Conservation (phyloP, 2,329 filamentous ascomycete species). For the Pseudogymnoascus sp. region DNA sequence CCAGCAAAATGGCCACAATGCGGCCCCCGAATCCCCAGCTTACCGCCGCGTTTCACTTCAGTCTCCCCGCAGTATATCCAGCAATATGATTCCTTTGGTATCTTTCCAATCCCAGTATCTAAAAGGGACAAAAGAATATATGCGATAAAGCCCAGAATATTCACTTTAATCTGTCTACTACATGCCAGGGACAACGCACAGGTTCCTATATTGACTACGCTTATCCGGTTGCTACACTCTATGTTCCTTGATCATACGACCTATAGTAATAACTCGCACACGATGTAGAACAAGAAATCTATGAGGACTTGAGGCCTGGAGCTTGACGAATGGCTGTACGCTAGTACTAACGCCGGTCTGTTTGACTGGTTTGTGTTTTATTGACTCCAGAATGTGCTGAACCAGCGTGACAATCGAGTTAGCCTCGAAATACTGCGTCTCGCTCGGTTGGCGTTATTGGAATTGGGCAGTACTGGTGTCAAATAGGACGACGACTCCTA, state of each 20-base stretch:
- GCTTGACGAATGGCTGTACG: not conserved
- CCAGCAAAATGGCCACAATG: not conserved
- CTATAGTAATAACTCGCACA: not conserved
- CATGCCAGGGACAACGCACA: not conserved
- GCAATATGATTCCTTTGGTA: not conserved
- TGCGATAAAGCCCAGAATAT: not conserved
- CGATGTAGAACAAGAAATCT: not conserved
- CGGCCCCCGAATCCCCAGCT: not conserved
- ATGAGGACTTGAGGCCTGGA: not conserved
- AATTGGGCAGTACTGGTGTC: not conserved
- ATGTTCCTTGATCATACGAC: not conserved
- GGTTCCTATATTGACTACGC: not conserved
- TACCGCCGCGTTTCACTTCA: not conserved
- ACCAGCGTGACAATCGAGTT: not conserved
- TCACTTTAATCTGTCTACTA: not conserved
- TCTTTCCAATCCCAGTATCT: not conserved
- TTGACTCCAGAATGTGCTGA: not conserved
- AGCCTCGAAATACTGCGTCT: not conserved
- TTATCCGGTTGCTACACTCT: not conserved
- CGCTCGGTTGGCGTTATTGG: not conserved
- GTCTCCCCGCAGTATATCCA: not conserved
- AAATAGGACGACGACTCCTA: not conserved
- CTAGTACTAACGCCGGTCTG: no score
- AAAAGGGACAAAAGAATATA: not conserved
- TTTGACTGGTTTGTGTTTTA: not conserved